Conservation (phyloP, 768 basidiomycete genomes). For the Kondoa malvinella region DNA sequence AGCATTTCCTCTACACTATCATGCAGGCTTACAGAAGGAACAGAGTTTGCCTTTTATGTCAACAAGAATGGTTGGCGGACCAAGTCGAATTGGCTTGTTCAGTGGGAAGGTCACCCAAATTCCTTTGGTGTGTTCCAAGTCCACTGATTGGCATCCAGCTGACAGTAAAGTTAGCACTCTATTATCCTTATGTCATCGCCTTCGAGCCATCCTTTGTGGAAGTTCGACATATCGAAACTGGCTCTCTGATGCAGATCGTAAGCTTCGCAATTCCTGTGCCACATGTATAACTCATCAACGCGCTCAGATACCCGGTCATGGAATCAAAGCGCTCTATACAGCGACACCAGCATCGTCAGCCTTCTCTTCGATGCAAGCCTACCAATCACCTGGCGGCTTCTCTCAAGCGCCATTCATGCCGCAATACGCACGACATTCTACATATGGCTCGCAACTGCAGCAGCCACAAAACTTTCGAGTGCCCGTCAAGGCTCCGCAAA, state of each 20-base stretch:
- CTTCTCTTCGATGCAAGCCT: not conserved
- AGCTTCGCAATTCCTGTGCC: conserved; percentile 39
- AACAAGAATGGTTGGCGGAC: conserved; percentile 90
- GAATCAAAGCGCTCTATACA: not conserved
- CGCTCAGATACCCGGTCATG: not conserved
- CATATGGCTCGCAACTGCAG: not conserved
- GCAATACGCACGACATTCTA: not conserved
- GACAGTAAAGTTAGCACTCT: conserved; percentile 46
- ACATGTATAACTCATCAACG: not conserved
- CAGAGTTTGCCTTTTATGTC: conserved; percentile 94
- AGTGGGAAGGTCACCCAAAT: conserved; percentile 89
- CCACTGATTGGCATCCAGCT: conserved; percentile 9
- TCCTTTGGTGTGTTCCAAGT: conserved; percentile 58
- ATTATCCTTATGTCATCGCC: conserved; percentile 89
- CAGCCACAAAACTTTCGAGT: not conserved
- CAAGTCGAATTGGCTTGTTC: conserved; percentile 76
- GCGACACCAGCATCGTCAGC: not conserved
- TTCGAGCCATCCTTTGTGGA: conserved; percentile 95
- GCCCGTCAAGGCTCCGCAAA: not conserved
- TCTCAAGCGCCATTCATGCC: not conserved
- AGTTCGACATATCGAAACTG: conserved; percentile 85
- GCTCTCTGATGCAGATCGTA: conserved; percentile 74
- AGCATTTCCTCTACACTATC: conserved; percentile 41
- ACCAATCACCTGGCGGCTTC: not conserved
- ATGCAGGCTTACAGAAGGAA: conserved; percentile 29